Conservation (phyloP, 2,329 filamentous ascomycete species). For the Nigrospora oryzae region DNA sequence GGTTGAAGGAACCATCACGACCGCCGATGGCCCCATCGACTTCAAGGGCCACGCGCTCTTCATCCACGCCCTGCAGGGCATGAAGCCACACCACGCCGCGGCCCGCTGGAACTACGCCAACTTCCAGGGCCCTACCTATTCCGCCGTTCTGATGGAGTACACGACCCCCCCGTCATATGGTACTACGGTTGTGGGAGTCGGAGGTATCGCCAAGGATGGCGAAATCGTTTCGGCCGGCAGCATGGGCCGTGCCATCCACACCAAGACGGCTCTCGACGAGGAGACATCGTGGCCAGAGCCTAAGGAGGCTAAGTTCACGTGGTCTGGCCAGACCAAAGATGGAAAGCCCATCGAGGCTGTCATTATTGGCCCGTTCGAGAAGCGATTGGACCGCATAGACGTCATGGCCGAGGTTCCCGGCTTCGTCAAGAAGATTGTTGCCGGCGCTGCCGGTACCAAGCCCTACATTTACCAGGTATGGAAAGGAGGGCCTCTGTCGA, state of each 20-base stretch:
- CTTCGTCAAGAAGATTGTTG: conserved; percentile 91
- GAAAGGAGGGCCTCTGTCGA: neutral
- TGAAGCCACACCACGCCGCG: conserved; percentile 97
- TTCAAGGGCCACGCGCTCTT: conserved; percentile 75
- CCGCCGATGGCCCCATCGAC: conserved; percentile 71
- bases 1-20: conserved; percentile 76
- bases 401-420: conserved; percentile 95
- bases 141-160: conserved; percentile 91
- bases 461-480: conserved; percentile 96
- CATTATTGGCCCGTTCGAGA: conserved; percentile 60
- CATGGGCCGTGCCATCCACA: conserved; percentile 59
- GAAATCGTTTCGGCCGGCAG: conserved; percentile 69
- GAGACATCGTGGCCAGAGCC: conserved; percentile 89
- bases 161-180: conserved; percentile 92
- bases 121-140: conserved; percentile 82
- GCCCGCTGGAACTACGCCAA: conserved; percentile 88
- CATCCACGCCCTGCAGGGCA: conserved; percentile 83
- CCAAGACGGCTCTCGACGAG: conserved; percentile 58
- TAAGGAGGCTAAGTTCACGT: conserved; percentile 63
- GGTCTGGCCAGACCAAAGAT: conserved; percentile 71
- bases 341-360: conserved; percentile 63
- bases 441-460: conserved; percentile 80
- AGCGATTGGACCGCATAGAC: conserved; percentile 74
- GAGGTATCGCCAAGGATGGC: conserved; percentile 72
- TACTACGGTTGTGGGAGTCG: conserved; percentile 73